Base-by-base conservation (phyloP, 257 asterid genomes). In the Osmanthus fragrans region DNA sequence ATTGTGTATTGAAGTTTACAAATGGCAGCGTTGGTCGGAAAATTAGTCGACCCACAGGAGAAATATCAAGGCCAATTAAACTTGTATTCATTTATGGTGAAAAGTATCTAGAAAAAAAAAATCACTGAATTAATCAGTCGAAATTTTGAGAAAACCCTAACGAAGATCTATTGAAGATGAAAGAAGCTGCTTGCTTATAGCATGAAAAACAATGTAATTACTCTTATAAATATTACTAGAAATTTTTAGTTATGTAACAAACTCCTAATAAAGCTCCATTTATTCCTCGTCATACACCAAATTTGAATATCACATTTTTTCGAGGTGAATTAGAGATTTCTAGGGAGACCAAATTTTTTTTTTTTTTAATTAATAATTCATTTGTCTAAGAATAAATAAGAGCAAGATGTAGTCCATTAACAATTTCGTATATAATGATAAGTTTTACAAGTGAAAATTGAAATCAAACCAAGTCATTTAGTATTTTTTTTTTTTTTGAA, bases 61-160 rank as follows among this genome's bases (percentile, higher is more conserved):
- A 72, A 27, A 34, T 67, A 75, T 79, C 65, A 84, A 81, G 42
- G 37, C 88, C 88, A 67, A 81, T 23, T 73, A 85, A 76, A 75
- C 79, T 79, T 91, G 30, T 92, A 86, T 97, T 89, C 97, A 93
- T 93, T 93, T 93, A 93, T 84, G 91, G 87, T 65, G 66, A 58
- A 76, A 76, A 77, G 45, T 63, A 4, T 27, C 27, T 27, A 11
- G 73, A 34, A 33, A 29, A 72, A 64, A 49, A 19, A 36, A 6
- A 15, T 25, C 29, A 15, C 54, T 36, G 58, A 68, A 23, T 36
- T 0, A 4, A 15, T 21, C 7, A 12, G 32, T 15, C 7, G 5
- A 39, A 16, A 18, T 42, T n/a, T 47, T 0, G 0, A 21, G 34
- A 33, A 69, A 63, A 47, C 39, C 33, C 5, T 23, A 51, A 47